phyloP scores from a whole-genome alignment of 495 filamentous ascomycete genomes.

The Antarctomyces pellizariae region DNA sequence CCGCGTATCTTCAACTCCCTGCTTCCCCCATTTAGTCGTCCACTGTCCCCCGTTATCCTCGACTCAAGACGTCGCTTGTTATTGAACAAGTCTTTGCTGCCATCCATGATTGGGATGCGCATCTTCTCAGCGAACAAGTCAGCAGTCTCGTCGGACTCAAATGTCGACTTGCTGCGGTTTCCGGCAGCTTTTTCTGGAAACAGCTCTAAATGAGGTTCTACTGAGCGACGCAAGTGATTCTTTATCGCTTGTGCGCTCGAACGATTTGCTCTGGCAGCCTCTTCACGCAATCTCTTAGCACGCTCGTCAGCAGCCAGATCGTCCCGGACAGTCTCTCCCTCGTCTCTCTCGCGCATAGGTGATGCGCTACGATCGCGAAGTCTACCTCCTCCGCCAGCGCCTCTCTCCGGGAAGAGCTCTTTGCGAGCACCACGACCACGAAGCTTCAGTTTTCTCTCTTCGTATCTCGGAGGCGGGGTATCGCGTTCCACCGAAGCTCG shows the following conservation, averaged over 20 bases:
- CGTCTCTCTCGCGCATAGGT: constrained; percentile 39
- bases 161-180: constrained; percentile 38
- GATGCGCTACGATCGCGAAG: constrained; percentile 50
- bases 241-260: constrained; percentile 22
- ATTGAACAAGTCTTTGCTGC: constrained; percentile 12
- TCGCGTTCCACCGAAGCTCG: constrained; percentile 11
- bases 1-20: constrained; percentile 38
- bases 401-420: constrained; percentile 11
- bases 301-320: constrained; percentile 9
- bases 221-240: constrained; percentile 3
- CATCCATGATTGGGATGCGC: constrained; percentile 27
- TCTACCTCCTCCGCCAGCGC: constrained; percentile 14
- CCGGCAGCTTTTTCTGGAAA: constrained; percentile 33
- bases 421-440: constrained; percentile 8
- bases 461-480: no score
- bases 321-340: constrained; percentile 23
- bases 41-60: constrained; percentile 15
- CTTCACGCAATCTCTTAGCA: constrained; percentile 10
- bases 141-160: constrained; percentile 36
- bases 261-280: constrained; percentile 17
- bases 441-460: no score
- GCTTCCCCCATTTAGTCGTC: constrained; percentile 8
- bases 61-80: constrained; percentile 14
- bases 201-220: constrained; percentile 29
- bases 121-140: constrained; percentile 31